Conservation (phyloP, 768 basidiomycete genomes). For the Kondoa malvinella region DNA sequence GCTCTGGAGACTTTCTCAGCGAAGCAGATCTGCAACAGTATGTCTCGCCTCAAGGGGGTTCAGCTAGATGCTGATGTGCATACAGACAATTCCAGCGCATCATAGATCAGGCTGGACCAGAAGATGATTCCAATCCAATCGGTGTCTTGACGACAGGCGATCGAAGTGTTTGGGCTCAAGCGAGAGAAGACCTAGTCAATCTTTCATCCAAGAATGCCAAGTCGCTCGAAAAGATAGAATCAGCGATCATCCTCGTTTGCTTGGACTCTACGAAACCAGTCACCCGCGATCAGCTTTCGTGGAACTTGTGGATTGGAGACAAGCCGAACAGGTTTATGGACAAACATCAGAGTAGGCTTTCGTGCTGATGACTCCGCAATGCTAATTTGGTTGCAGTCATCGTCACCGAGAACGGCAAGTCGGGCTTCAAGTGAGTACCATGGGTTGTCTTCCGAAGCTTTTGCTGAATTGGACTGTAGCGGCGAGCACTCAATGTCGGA, state of each 20-base stretch:
- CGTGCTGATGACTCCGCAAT: background rate
- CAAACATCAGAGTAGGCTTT: constrained; percentile 70
- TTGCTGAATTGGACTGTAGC: constrained; percentile 6
- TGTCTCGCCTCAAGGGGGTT: constrained; percentile 19
- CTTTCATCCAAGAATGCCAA: constrained; percentile 39
- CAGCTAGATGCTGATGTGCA: background rate
- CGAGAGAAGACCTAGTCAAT: constrained; percentile 42
- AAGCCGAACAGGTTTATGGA: constrained; percentile 87
- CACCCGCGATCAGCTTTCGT: constrained; percentile 63
- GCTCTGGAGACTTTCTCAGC: constrained; percentile 52
- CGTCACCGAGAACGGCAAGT: constrained; percentile 85
- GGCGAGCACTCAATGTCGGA: constrained; percentile 44
- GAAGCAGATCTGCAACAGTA: constrained; percentile 65
- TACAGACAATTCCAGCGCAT: constrained; percentile 49
- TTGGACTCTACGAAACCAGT: constrained; percentile 69
- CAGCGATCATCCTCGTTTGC: constrained; percentile 69
- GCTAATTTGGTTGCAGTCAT: constrained; percentile 43
- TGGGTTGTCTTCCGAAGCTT: constrained; percentile 36
- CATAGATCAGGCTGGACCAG: constrained; percentile 45
- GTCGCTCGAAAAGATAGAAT: constrained; percentile 63
- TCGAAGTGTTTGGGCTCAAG: constrained; percentile 75
- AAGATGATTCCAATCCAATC: constrained; percentile 39
- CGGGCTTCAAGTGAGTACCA: constrained; percentile 47
- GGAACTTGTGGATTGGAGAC: constrained; percentile 73
- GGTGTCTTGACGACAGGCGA: constrained; percentile 80